Conservation (phyloP, 176 grass and related monocot species). For the Dendrocalamus sinicus region DNA sequence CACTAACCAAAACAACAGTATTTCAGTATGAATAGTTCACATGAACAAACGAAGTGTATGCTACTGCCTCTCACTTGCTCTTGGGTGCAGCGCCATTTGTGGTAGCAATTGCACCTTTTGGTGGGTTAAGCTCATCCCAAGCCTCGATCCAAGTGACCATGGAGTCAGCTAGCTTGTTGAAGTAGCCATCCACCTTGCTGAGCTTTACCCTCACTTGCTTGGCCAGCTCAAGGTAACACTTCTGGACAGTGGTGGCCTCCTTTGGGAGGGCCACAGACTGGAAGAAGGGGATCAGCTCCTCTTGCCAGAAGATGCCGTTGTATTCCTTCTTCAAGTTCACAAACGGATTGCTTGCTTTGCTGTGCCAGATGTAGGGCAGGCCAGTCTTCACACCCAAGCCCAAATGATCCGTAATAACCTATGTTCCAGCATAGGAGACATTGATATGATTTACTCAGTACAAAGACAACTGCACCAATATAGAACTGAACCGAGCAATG, state of each 20-base stretch:
- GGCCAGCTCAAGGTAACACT: slow-evolving; percentile 66
- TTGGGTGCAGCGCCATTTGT: slow-evolving; percentile 30
- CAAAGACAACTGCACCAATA: neutral
- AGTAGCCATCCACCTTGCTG: slow-evolving; percentile 61
- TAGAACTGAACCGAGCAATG: neutral
- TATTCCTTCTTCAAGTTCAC: slow-evolving; percentile 76
- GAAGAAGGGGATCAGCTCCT: slow-evolving; percentile 77
- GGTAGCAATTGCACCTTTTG: slow-evolving; percentile 17
- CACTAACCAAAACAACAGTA: slow-evolving; percentile 41
- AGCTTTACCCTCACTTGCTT: slow-evolving; percentile 63
- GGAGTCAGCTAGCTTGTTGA: slow-evolving; percentile 67
- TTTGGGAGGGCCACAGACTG: slow-evolving; percentile 56
- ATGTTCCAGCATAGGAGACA: too few species aligned
- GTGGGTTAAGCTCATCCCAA: slow-evolving; percentile 73
- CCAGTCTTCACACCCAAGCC: slow-evolving; percentile 70
- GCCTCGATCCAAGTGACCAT: slow-evolving; percentile 82
- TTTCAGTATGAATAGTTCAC: slow-evolving; percentile 33
- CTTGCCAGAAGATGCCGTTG: slow-evolving; percentile 77
- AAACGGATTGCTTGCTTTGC: slow-evolving; percentile 75
- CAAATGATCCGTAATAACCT: slow-evolving; percentile 71
- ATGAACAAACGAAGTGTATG: slow-evolving; percentile 6
- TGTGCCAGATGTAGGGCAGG: slow-evolving; percentile 75
- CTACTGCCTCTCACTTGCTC: slow-evolving; percentile 40
- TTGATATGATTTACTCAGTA: too few species aligned
- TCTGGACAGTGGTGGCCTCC: slow-evolving; percentile 58